These are phyloP conservation scores for Chrysanthemum makinoi DNA, from an alignment of 129 eudicot genomes.

Conservation along the genomic window DNA sequence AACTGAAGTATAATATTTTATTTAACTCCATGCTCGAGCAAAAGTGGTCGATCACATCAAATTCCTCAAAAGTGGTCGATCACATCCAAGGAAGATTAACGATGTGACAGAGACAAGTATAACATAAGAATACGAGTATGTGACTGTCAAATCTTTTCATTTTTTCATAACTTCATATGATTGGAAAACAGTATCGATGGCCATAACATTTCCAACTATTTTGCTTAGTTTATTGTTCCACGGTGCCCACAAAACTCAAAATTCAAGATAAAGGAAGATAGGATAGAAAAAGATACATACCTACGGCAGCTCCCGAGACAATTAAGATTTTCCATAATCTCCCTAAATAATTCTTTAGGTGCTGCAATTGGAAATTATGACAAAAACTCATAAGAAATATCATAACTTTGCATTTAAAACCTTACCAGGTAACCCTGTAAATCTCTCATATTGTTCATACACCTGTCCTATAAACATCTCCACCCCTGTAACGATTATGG, in stretches of 20 bases:
- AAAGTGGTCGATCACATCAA: no score
- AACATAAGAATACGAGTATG: no score
- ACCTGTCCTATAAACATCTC: constrained; percentile 96
- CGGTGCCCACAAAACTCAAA: background rate
- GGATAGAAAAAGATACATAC: background rate
- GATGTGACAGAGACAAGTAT: no score
- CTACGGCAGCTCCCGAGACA: constrained; percentile 7
- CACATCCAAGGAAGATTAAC: no score
- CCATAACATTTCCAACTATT: no score
- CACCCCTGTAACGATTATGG: constrained; percentile 66
- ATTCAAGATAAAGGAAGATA: background rate
- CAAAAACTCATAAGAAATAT: background rate
- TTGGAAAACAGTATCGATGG: no score
- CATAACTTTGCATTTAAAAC: background rate
- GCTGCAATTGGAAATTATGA: constrained; percentile 43
- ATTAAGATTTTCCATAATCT: constrained; percentile 46
- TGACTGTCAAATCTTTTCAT: no score
- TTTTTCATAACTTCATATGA: no score
- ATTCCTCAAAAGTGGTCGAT: no score
- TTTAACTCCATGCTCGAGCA: no score
- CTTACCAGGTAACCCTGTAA: constrained; percentile 91
- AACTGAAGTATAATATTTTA: no score
- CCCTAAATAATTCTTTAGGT: constrained; percentile 64
- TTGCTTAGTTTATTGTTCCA: no score
- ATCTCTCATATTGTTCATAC: constrained; percentile 83